Percentiles rank a stretch among this genome's conserved stretches.
Evolutionary conservation across 352 stramenopile species (phyloP).

Genomic region (Plasmopara halstedii): DNA sequence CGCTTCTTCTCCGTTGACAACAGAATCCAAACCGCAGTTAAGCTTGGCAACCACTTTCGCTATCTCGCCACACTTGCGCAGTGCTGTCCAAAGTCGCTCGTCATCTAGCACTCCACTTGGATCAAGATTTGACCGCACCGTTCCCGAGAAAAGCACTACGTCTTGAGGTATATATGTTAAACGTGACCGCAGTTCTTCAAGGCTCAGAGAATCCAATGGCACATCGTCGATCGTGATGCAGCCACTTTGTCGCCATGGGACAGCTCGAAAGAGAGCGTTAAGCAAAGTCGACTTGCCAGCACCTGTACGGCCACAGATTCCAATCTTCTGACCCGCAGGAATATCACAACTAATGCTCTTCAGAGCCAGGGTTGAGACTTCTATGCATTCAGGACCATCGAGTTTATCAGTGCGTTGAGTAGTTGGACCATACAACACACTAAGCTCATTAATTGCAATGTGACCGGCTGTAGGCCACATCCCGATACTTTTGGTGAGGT

Average conservation of each 20-base stretch:
- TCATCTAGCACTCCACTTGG: conserved; percentile 34
- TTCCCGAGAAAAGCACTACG: conserved; percentile 73
- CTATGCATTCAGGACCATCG: conserved; percentile 12
- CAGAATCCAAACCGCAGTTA: conserved; percentile 38
- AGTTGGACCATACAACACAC: background rate
- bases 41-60: conserved; percentile 36
- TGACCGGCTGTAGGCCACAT: conserved; percentile 37
- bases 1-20: conserved; percentile 24
- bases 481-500: conserved; percentile 2
- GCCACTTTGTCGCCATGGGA: conserved; percentile 38
- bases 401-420: background rate
- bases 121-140: conserved; percentile 83
- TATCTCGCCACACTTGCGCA: conserved; percentile 41
- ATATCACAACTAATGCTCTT: conserved; percentile 41
- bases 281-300: conserved; percentile 87
- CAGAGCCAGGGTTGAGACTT: conserved; percentile 23
- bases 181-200: conserved; percentile 49
- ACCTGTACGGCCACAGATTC: conserved; percentile 84
- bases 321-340: conserved; percentile 50
- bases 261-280: conserved; percentile 69
- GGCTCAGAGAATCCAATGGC: conserved; percentile 45
- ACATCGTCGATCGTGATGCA: conserved; percentile 70
- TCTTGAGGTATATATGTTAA: conserved; percentile 84
- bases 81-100: conserved; percentile 45
- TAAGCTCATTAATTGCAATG: conserved; percentile 34